A percentile compares a stretch with the other conserved stretches of the same genome.
Evolutionary conservation across 2,329 filamentous ascomycete species (phyloP).

Genomic region (Aspergillus ruber): DNA sequence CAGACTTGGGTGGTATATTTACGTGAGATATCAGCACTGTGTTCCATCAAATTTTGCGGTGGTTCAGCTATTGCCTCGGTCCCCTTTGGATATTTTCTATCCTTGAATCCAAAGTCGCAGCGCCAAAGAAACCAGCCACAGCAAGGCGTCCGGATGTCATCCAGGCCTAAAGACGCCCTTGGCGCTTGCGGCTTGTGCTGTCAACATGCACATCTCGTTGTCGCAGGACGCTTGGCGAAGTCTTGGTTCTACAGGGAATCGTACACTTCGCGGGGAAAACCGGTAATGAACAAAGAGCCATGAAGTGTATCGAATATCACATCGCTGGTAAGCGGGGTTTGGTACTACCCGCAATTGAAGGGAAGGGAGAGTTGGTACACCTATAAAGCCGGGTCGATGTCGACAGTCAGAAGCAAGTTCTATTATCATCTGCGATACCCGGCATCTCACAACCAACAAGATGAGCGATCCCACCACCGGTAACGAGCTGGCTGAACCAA

Average conservation of each 20-base stretch:
- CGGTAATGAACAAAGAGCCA: not conserved
- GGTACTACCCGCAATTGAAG: not conserved
- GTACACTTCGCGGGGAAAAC: not conserved
- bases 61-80: no score
- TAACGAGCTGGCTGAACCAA: constrained; percentile 55
- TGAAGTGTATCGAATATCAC: not conserved
- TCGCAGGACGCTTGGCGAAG: not conserved
- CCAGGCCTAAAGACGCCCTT: not conserved
- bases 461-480: not conserved
- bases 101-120: not conserved
- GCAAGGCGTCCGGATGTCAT: no score
- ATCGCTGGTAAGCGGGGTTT: not conserved
- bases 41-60: no score
- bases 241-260: not conserved
- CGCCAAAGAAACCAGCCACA: no score
- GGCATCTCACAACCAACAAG: not conserved
- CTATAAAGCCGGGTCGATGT: not conserved
- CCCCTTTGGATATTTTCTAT: no score
- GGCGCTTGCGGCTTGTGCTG: not conserved
- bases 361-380: not conserved
- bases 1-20: no score
- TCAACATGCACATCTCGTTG: not conserved
- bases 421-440: not conserved
- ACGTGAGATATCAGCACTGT: no score
- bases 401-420: not conserved